Evolutionary conservation across 768 basidiomycete genomes (phyloP).

Genomic region (Kwoniella dendrophila): DNA sequence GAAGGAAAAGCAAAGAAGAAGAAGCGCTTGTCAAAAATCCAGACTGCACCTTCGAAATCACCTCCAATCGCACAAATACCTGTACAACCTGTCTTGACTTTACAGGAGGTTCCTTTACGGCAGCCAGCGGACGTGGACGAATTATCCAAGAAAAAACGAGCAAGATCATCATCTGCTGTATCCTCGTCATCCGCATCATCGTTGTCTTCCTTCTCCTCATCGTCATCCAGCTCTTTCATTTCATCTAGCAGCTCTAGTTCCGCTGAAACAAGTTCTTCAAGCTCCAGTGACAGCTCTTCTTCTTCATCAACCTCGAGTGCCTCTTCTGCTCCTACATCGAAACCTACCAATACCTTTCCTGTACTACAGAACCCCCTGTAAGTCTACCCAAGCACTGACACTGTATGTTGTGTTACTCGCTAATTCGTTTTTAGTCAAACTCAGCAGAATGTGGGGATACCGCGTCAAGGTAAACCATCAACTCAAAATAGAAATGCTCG

Average conservation of each 20-base stretch:
- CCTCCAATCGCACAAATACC: too few relatives aligned
- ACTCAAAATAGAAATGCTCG: slow-evolving; percentile 42
- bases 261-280: not conserved
- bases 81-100: too few relatives aligned
- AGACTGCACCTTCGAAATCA: not conserved
- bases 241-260: slow-evolving; percentile 13
- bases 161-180: slow-evolving; percentile 7
- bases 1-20: slow-evolving; percentile 9
- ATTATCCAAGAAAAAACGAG: slow-evolving; percentile 13
- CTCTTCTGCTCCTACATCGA: not conserved
- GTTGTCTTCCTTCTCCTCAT: slow-evolving; percentile 20
- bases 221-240: slow-evolving; percentile 18
- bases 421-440: not conserved
- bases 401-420: not conserved
- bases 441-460: slow-evolving; percentile 12
- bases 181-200: slow-evolving; percentile 13
- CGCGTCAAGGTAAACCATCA: slow-evolving; percentile 40
- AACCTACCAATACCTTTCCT: slow-evolving; percentile 8
- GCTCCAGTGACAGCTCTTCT: not conserved
- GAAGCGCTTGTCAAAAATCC: slow-evolving; percentile 1
- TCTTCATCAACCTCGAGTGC: slow-evolving; percentile 7
- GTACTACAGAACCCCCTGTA: slow-evolving; percentile 8
- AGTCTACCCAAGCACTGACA: not conserved
- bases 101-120: too few relatives aligned
- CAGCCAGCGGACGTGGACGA: too few relatives aligned